Conservation (phyloP, 1,139 yeast genomes). For the Petasospora fabianii region DNA sequence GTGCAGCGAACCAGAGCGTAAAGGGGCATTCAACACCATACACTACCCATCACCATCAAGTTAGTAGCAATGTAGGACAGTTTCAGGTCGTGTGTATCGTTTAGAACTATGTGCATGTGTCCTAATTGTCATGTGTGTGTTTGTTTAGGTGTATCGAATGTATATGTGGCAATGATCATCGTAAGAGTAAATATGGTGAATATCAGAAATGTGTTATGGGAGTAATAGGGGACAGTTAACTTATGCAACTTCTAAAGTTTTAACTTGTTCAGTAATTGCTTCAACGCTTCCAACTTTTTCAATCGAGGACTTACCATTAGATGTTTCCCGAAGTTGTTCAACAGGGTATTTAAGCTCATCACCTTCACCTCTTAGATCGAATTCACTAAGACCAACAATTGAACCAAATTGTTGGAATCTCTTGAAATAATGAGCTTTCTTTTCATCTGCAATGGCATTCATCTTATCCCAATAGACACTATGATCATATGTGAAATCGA, state of each 20-base stretch:
- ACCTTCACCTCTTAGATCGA: slow-evolving; percentile 59
- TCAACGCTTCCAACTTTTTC: slow-evolving; percentile 2
- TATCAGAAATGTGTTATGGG: no score
- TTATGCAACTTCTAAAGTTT: slow-evolving; percentile 4
- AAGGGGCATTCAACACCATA: no score
- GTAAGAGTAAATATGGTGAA: no score
- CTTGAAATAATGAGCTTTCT: slow-evolving; percentile 51
- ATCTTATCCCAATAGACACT: slow-evolving; percentile 76
- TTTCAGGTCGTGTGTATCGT: no score
- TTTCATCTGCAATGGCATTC: slow-evolving; percentile 52
- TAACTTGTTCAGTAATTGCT: slow-evolving; percentile 7
- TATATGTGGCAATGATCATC: no score
- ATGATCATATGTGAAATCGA: slow-evolving; percentile 81
- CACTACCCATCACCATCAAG: no score
- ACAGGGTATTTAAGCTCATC: slow-evolving; percentile 4
- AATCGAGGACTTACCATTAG: slow-evolving; percentile 4
- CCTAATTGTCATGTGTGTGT: no score
- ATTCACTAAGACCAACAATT: slow-evolving; percentile 75
- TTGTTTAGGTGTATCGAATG: no score
- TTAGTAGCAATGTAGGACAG: no score
- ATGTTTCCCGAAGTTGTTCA: slow-evolving; percentile 1
- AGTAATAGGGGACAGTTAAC: no score
- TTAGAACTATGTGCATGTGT: no score
- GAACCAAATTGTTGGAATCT: slow-evolving; percentile 68
- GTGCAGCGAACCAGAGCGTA: no score